Evolutionary conservation across 345 rosid genomes (phyloP), one percentile per base, ranked within the genome.

Genomic region (Brassica juncea): DNA sequence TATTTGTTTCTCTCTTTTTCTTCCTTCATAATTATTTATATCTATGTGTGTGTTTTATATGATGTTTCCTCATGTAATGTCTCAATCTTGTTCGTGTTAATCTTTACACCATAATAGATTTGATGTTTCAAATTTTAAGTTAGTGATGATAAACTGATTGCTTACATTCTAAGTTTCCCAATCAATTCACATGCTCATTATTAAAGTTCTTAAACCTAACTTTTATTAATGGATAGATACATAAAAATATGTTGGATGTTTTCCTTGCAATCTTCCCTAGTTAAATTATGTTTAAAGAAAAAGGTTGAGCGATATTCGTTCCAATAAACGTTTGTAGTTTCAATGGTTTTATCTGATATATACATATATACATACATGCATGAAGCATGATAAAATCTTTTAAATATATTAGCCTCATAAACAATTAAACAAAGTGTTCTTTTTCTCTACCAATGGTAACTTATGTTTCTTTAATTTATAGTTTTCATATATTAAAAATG

Each of bases 61-160:
- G 73, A 39, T 68, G 75, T 74, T 49, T 74, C 19, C 10, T 15
- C 44, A 27, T 62, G 71, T 54, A 54, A 69, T 75, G 80, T 80
- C 83, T 27, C 76, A 69, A 39, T 70, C 76, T 75, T 55, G 14
- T 80, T 80, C 64, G 75, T 12, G 62, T 70, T 70, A 68, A 80
- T 74, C 79, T 80, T 75, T 80, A 65, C 76, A 80, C 62, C 68
- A 75, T 71, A 39, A 62, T 4, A 30, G 76, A 80, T 75, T 75
- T 80, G 83, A 80, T 80, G 72, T 80, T 63, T 68, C 76, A 70
- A n/a, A 54, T 37, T 80, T 80, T 75, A 10, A 21, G 70, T 35
- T 75, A 64, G 52, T 62, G 28, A 54, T 70, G 66, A 28, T 19
- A 52, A 30, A 15, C 35, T 57, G n/a, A 63, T 80, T 74, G 3